A percentile compares a stretch with the other conserved stretches of the same genome.
Conservation (phyloP, 2,329 filamentous ascomycete genomes). For the Fusarium phyllophilum region DNA sequence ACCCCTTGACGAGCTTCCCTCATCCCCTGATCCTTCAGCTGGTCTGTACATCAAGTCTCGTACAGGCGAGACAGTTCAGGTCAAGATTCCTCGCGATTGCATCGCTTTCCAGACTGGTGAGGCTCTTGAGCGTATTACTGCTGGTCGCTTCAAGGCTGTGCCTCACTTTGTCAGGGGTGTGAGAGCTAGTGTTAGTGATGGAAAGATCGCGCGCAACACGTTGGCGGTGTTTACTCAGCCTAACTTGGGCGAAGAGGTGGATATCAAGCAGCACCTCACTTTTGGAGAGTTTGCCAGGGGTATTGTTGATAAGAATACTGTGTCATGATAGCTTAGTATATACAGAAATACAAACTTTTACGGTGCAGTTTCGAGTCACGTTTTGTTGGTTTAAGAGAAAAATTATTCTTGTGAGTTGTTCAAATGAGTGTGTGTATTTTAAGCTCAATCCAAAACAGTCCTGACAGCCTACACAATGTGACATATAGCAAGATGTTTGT, state of each 20-base stretch:
- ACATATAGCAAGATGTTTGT: not conserved
- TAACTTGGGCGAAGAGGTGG: constrained; percentile 83
- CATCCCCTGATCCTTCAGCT: constrained; percentile 83
- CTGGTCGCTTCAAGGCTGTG: constrained; percentile 91
- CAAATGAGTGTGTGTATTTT: not conserved
- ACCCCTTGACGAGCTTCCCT: constrained; percentile 74
- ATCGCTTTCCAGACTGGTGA: constrained; percentile 97
- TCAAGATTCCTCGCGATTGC: constrained; percentile 89
- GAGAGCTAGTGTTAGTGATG: constrained; percentile 61
- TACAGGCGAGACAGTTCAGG: constrained; percentile 83
- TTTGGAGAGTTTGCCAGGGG: constrained; percentile 81
- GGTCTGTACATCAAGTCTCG: constrained; percentile 96
- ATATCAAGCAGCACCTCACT: constrained; percentile 71
- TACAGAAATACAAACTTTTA: not conserved
- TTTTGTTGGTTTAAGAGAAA: no score
- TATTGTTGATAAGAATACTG: constrained; percentile 69
- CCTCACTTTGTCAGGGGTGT: constrained; percentile 93
- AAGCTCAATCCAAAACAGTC: not conserved
- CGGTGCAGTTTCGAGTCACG: not conserved
- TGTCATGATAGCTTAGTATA: constrained; percentile 46
- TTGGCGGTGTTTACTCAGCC: constrained; percentile 97
- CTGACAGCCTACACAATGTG: not conserved
- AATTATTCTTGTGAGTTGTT: not conserved
- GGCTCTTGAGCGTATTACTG: constrained; percentile 88
- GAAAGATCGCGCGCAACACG: constrained; percentile 80